Evolutionary conservation across 2,329 filamentous ascomycete genomes (phyloP).

Genomic region (Pseudophaeomoniella oleicola): DNA sequence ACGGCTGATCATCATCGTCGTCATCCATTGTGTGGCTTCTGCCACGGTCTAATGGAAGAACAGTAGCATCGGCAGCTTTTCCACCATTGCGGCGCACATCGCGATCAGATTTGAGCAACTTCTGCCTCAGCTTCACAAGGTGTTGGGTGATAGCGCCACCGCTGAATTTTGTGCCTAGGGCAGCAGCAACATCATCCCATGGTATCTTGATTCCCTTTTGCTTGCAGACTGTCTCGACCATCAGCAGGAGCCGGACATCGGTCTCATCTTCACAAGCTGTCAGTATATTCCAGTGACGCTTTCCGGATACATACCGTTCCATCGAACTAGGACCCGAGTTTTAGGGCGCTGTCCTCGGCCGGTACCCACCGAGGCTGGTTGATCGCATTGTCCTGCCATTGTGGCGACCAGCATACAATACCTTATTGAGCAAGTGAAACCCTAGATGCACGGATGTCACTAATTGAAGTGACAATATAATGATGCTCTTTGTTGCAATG

Average conservation of each 20-base stretch:
- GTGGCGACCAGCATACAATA: background rate
- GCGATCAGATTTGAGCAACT: slow-evolving; percentile 18
- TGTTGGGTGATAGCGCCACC: slow-evolving; percentile 32
- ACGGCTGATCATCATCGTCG: too few species aligned
- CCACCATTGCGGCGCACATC: slow-evolving; percentile 1
- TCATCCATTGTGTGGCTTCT: too few species aligned
- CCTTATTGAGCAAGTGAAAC: background rate
- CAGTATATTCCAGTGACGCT: background rate
- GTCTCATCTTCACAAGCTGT: slow-evolving; percentile 21
- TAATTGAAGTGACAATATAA: background rate
- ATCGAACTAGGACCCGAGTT: slow-evolving; percentile 24
- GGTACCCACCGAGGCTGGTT: background rate
- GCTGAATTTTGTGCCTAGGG: slow-evolving; percentile 24
- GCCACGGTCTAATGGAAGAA: background rate
- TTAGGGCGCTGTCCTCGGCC: slow-evolving; percentile 11
- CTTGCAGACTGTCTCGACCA: slow-evolving; percentile 26
- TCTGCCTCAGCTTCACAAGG: slow-evolving; percentile 26
- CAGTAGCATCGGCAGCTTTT: background rate
- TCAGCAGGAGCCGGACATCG: slow-evolving; percentile 27
- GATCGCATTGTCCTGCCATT: slow-evolving; percentile 3
- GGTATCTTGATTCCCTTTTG: slow-evolving; percentile 22
- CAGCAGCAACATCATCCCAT: slow-evolving; percentile 23
- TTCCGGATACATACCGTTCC: slow-evolving; percentile 22
- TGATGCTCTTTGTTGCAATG: background rate
- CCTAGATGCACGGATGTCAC: background rate